Percentiles rank a stretch among this genome's conserved stretches.
Conservation (phyloP, 225 moss, liverwort and hornwort species). For the Rhytidiadelphus loreus region DNA sequence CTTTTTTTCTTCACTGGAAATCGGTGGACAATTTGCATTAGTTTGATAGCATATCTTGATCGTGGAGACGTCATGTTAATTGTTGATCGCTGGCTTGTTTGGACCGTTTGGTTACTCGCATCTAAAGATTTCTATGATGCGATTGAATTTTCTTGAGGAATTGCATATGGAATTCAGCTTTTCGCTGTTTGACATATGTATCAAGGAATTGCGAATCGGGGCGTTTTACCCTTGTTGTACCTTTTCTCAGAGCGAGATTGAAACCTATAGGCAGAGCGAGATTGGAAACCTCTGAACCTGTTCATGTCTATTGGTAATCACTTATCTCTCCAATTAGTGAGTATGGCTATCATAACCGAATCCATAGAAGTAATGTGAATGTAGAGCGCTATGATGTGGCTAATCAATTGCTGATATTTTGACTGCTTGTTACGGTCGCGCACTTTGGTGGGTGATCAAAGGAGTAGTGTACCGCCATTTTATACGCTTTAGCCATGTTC, state of each 20-base stretch:
- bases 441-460: background rate
- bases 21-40: background rate
- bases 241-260: background rate
- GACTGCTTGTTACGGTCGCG: background rate
- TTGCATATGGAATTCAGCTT: background rate
- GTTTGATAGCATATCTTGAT: background rate
- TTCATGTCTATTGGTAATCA: slow-evolving; percentile 8
- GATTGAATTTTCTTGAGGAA: background rate
- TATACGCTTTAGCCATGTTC: background rate
- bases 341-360: background rate
- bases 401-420: background rate
- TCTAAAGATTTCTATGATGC: background rate
- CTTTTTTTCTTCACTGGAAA: background rate
- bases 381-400: background rate
- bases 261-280: slow-evolving; percentile 3
- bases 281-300: slow-evolving; percentile 18
- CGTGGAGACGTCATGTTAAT: background rate
- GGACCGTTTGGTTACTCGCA: background rate
- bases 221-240: background rate
- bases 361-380: background rate
- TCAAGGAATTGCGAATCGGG: background rate
- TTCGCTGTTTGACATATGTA: background rate
- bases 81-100: background rate
- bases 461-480: background rate
- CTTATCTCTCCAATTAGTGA: background rate